phyloP scores from a whole-genome alignment of 345 rosid species.

The Luvunga scandens region DNA sequence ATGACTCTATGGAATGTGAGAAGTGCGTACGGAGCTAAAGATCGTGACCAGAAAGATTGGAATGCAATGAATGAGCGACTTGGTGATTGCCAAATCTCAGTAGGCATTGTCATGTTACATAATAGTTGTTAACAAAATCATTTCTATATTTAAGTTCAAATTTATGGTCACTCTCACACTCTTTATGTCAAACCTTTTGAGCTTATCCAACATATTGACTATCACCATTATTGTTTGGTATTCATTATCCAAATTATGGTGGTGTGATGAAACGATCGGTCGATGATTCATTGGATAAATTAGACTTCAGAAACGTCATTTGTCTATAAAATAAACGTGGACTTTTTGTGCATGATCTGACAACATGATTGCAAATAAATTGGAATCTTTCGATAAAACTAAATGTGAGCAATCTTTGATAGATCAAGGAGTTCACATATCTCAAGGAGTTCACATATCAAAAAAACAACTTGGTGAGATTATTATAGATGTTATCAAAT shows the following conservation, averaged over 20 bases:
- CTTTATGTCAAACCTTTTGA: background rate
- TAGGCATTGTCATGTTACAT: background rate
- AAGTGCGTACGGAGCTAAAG: no score
- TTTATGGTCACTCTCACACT: background rate
- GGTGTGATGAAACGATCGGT: background rate
- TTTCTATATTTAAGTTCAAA: background rate
- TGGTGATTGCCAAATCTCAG: background rate
- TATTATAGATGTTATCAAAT: no score
- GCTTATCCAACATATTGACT: background rate
- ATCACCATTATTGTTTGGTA: background rate
- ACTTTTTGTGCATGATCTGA: background rate
- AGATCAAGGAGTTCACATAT: no score
- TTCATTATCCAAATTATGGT: background rate
- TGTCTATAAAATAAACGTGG: background rate
- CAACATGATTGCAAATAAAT: background rate
- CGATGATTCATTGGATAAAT: background rate
- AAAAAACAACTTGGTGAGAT: no score
- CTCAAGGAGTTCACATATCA: no score
- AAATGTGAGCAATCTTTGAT: no score
- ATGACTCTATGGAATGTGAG: no score
- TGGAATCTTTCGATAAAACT: background rate
- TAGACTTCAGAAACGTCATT: background rate
- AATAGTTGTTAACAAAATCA: background rate
- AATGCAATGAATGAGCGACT: background rate
- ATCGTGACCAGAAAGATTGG: no score